A percentile compares a stretch with the other conserved stretches of the same genome.
phyloP scores from a whole-genome alignment of 805 yeast genomes.

The Naumovozyma castellii region DNA sequence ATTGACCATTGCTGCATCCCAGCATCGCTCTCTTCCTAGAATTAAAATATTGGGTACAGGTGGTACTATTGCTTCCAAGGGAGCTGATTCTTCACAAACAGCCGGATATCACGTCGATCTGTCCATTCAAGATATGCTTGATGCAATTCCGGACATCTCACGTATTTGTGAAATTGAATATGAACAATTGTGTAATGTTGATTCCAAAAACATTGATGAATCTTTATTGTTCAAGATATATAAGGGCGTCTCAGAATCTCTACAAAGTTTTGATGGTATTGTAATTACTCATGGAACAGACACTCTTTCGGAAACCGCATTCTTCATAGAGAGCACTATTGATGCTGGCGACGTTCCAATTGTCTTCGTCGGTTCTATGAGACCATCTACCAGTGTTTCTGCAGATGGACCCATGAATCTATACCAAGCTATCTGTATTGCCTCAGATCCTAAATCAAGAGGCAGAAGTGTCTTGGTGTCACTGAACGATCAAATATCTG shows the following conservation, averaged over 20 bases:
- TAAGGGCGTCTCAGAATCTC: slow-evolving; percentile 36
- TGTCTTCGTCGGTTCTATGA: slow-evolving; percentile 65
- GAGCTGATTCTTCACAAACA: slow-evolving; percentile 37
- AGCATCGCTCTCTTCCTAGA: slow-evolving; percentile 21
- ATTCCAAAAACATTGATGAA: slow-evolving; percentile 48
- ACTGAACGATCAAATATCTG: slow-evolving; percentile 56
- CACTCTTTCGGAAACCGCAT: slow-evolving; percentile 58
- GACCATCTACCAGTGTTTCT: slow-evolving; percentile 61
- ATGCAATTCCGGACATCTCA: slow-evolving; percentile 47
- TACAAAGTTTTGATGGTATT: slow-evolving; percentile 44
- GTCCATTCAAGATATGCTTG: slow-evolving; percentile 42
- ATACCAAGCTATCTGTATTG: slow-evolving; percentile 59
- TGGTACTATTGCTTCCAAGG: slow-evolving; percentile 52
- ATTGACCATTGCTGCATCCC: background rate
- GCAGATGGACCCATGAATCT: slow-evolving; percentile 69
- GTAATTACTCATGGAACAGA: slow-evolving; percentile 69
- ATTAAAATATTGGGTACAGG: slow-evolving; percentile 49
- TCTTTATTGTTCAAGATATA: slow-evolving; percentile 38
- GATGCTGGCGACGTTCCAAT: slow-evolving; percentile 44
- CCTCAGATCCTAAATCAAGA: slow-evolving; percentile 40
- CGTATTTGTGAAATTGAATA: slow-evolving; percentile 46
- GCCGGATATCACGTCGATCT: slow-evolving; percentile 48
- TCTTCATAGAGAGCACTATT: slow-evolving; percentile 44
- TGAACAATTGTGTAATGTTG: slow-evolving; percentile 54
- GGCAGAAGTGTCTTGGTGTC: slow-evolving; percentile 57